Conservation (phyloP, 257 asterid genomes). For the Solanum chilense region DNA sequence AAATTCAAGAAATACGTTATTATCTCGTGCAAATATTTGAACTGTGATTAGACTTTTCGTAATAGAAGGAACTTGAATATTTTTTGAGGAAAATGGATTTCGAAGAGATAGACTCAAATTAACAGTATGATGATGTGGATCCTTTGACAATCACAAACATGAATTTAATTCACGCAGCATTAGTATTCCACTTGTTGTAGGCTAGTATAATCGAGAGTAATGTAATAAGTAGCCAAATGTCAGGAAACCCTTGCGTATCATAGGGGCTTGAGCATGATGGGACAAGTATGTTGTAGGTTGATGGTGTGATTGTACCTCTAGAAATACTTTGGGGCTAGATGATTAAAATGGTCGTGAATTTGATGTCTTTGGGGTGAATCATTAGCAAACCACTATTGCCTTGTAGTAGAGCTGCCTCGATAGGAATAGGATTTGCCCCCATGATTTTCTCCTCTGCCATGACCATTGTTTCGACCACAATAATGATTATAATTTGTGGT, state of each 20-base stretch:
- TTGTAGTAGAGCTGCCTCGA: too few species aligned
- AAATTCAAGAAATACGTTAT: not conserved
- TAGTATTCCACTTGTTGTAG: not conserved
- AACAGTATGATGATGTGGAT: not conserved
- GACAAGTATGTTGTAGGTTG: not conserved
- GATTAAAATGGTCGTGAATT: not conserved
- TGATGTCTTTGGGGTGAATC: not conserved
- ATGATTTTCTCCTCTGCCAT: not conserved
- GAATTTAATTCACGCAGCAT: not conserved
- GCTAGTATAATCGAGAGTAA: not conserved
- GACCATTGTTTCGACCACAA: not conserved
- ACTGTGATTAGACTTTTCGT: not conserved
- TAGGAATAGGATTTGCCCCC: not conserved
- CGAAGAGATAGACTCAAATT: not conserved
- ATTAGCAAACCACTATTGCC: not conserved
- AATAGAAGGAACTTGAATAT: not conserved
- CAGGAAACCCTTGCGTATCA: not conserved
- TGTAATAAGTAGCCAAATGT: not conserved
- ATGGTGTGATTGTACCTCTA: not conserved
- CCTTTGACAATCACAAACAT: not conserved
- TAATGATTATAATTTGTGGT: not conserved
- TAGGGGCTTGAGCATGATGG: too few species aligned
- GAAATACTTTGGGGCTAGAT: not conserved
- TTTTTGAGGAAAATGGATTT: not conserved
- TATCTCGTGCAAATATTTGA: not conserved